Conservation (phyloP, 495 filamentous ascomycete species). For the Xylaria venustula region DNA sequence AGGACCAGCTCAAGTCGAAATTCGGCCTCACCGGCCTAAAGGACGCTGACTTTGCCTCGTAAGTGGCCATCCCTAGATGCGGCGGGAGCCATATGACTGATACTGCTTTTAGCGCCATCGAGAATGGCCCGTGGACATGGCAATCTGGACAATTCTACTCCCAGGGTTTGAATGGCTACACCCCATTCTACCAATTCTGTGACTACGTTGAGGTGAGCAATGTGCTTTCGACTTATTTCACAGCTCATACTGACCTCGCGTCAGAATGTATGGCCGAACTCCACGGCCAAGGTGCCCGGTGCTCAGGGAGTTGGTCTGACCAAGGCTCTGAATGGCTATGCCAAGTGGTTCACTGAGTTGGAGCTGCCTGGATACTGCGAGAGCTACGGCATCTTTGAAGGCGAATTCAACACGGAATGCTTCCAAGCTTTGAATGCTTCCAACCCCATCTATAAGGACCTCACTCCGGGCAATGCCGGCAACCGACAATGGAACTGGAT, state of each 20-base stretch:
- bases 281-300: slow-evolving; percentile 30
- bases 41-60: slow-evolving; percentile 57
- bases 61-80: slow-evolving; percentile 24
- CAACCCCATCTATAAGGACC: slow-evolving; percentile 58
- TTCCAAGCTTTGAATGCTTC: slow-evolving; percentile 57
- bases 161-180: slow-evolving; percentile 35
- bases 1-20: slow-evolving; percentile 53
- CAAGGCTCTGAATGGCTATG: slow-evolving; percentile 50
- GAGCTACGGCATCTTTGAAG: slow-evolving; percentile 47
- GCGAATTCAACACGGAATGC: slow-evolving; percentile 49
- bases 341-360: slow-evolving; percentile 50
- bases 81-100: slow-evolving; percentile 45
- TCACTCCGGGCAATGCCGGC: slow-evolving; percentile 45
- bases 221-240: no score
- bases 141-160: slow-evolving; percentile 52
- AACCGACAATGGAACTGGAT: slow-evolving; percentile 67
- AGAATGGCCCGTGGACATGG: slow-evolving; percentile 57
- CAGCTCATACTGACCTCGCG: neutral
- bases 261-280: slow-evolving; percentile 28
- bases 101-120: slow-evolving; percentile 33
- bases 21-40: slow-evolving; percentile 56
- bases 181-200: slow-evolving; percentile 54
- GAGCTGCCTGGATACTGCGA: slow-evolving; percentile 46
- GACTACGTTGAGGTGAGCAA: slow-evolving; percentile 36
- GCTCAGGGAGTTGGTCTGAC: slow-evolving; percentile 44